Evolutionary conservation across 805 yeast genomes (phyloP).

Genomic region (Kodamaea hsintzibuensis): DNA sequence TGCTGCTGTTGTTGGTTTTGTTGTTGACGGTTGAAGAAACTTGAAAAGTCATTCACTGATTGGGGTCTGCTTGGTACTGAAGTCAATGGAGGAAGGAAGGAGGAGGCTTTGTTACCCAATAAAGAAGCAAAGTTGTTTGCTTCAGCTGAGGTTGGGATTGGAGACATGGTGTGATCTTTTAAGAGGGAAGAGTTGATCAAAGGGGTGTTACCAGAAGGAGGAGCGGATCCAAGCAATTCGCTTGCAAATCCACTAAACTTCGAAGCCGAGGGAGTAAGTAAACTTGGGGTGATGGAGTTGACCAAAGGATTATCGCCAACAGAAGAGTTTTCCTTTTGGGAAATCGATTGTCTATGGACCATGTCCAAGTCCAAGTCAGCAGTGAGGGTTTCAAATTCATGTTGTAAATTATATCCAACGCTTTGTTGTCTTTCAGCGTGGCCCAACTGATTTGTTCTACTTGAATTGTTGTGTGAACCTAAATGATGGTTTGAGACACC

Average conservation of each 20-base stretch:
- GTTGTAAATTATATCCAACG: conserved; percentile 48
- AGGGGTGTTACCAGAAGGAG: neutral
- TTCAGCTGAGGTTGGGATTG: conserved; percentile 16
- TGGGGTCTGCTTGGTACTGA: conserved; percentile 42
- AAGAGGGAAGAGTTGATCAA: conserved; percentile 5
- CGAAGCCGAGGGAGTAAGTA: conserved; percentile 10
- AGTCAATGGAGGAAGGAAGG: conserved; percentile 31
- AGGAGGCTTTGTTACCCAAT: conserved; percentile 19
- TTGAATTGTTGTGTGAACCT: neutral
- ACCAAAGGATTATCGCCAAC: neutral
- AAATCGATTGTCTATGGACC: conserved; percentile 16
- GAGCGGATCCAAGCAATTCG: conserved; percentile 10
- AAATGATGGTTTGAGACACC: neutral
- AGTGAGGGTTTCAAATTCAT: conserved; percentile 48
- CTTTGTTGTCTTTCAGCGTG: conserved; percentile 37
- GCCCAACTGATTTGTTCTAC: conserved; percentile 4
- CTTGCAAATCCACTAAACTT: conserved; percentile 9
- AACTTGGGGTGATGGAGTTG: conserved; percentile 5
- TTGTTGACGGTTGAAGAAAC: conserved; percentile 19
- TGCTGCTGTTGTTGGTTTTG: conserved; percentile 6
- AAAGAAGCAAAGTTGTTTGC: conserved; percentile 26
- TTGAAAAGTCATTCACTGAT: conserved; percentile 40
- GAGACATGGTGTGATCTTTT: conserved; percentile 20
- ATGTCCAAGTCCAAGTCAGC: conserved; percentile 48
- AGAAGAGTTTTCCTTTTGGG: neutral